Conservation (phyloP, 305 asterid species). For the Petunia hybrid region DNA sequence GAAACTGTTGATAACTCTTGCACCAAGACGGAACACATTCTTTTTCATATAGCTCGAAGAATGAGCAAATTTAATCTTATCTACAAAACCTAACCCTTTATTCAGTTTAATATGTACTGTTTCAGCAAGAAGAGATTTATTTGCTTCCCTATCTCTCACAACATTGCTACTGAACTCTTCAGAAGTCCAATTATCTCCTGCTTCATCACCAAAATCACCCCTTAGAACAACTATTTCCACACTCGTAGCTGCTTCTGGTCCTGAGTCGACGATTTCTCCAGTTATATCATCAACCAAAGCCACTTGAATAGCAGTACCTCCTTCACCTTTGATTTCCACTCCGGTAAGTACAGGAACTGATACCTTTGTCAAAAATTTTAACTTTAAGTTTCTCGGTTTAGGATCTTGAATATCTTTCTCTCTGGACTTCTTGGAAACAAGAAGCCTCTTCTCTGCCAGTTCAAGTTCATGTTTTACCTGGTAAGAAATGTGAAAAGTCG, state of each 20-base stretch:
- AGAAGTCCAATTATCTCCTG: slow-evolving; percentile 35
- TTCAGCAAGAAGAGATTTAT: slow-evolving; percentile 56
- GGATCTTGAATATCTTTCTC: slow-evolving; percentile 34
- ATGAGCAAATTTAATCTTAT: slow-evolving; percentile 47
- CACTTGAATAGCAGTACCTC: slow-evolving; percentile 38
- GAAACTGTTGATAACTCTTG: slow-evolving; percentile 41
- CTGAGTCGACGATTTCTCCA: slow-evolving; percentile 39
- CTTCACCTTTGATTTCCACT: slow-evolving; percentile 44
- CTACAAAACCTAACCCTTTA: slow-evolving; percentile 49
- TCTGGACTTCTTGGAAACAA: slow-evolving; percentile 42
- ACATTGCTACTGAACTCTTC: slow-evolving; percentile 45
- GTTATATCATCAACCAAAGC: slow-evolving; percentile 46
- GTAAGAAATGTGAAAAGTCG: slow-evolving; percentile 12
- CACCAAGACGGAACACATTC: slow-evolving; percentile 57
- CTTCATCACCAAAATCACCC: slow-evolving; percentile 36
- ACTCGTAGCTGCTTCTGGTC: slow-evolving; percentile 51
- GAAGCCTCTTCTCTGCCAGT: slow-evolving; percentile 34
- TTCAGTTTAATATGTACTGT: slow-evolving; percentile 41
- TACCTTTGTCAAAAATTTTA: slow-evolving; percentile 52
- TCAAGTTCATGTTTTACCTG: slow-evolving; percentile 56
- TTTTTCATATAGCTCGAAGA: slow-evolving; percentile 42
- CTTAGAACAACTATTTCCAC: slow-evolving; percentile 59
- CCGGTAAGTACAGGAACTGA: slow-evolving; percentile 56
- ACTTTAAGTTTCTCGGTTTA: slow-evolving; percentile 42
- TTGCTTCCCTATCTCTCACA: slow-evolving; percentile 41